Evolutionary conservation across 1,139 yeast species (phyloP), one percentile per base, ranked within the genome.

Genomic region (Diutina rugosa): DNA sequence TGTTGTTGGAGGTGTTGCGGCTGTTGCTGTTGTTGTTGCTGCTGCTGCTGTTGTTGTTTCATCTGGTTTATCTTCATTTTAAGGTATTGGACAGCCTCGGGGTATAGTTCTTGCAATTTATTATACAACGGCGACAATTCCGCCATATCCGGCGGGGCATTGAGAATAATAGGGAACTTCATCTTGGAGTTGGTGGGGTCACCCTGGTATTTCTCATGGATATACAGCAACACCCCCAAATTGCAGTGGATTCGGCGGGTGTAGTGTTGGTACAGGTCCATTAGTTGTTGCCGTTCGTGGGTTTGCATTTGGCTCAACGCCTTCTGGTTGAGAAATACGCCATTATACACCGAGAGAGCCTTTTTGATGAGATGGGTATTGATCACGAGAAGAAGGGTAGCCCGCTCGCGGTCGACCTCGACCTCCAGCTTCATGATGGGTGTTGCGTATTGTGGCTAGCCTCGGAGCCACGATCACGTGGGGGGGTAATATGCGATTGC

Each of bases 71-170:
- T 69, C 58, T 75, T 78, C 66, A 72, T 65, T 62, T 76, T 81
- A 60, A 77, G 70, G 59, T 72, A 74, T 55, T 77, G 81, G 46
- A 79, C 68, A 0, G 82, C 82, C 59, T 80, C 85, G 0, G 84
- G 84, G 60, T 80, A 81, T 51, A 81, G 64, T 56, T 77, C 81
- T 60, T 79, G 81, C 56, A 81, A 67, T 56, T 75, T 69, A 46
- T 70, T 67, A 63, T 81, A 81, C 55, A 78, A 70, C 54, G 71
- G 77, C 57, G 67, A 69, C 56, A 81, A 69, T 62, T 80, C 85
- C 0, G 84, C 82, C 72, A 80, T 73, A 56, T 80, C 84, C 6
- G 74, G 76, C 2, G 85, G 85, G 6, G 85, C 77, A 4, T 79
- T 70, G 60, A 80, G 72, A 55, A 80, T 76, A 46, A 77, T 71